Evolutionary conservation across 306 rosid species (phyloP).

Genomic region (Castanea sativa): DNA sequence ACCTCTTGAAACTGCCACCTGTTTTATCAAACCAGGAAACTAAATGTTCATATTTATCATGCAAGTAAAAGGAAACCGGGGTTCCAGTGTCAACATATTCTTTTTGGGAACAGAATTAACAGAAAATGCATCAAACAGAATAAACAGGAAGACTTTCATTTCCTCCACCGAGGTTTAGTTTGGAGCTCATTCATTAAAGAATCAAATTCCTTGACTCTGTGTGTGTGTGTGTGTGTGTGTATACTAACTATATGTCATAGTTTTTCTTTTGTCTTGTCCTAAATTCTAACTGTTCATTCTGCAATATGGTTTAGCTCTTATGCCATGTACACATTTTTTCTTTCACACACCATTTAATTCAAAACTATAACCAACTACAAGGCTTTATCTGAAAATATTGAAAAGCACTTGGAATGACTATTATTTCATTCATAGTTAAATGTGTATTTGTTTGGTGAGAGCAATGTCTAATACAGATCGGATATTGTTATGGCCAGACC

Average conservation of each 20-base stretch:
- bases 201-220: no score
- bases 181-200: not conserved
- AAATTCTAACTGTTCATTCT: not conserved
- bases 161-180: not conserved
- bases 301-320: not conserved
- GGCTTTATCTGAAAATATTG: not conserved
- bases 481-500: not conserved
- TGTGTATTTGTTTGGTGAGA: not conserved
- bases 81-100: not conserved
- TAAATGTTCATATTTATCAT: not conserved
- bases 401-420: not conserved
- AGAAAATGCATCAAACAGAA: not conserved
- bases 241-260: not conserved
- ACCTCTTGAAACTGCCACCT: slow-evolving; percentile 92
- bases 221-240: not conserved
- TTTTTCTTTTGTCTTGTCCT: not conserved
- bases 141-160: not conserved
- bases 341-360: not conserved
- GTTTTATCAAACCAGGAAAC: slow-evolving; percentile 7
- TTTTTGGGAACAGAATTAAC: not conserved
- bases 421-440: not conserved
- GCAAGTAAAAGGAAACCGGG: not conserved
- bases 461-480: not conserved
- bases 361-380: not conserved
- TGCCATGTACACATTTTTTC: not conserved